These are phyloP conservation scores for Sclerotinia glacialis DNA, from an alignment of 2,329 filamentous ascomycete genomes.

Conservation along the genomic window DNA sequence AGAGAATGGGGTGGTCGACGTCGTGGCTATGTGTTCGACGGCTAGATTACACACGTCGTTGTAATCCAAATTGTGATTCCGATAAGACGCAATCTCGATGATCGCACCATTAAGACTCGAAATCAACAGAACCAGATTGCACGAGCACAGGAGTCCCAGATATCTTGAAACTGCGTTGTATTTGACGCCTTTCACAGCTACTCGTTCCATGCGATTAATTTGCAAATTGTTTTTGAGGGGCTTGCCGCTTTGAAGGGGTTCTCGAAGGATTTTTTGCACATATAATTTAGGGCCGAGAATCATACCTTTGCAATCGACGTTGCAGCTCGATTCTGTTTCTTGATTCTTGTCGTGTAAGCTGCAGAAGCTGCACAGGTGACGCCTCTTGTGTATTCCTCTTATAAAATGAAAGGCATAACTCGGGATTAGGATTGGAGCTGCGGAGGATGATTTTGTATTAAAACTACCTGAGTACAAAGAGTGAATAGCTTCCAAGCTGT, in stretches of 20 bases:
- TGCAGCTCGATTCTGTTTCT: neutral
- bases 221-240: too few relatives aligned
- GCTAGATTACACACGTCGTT: slow-evolving; percentile 8
- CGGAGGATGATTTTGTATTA: slow-evolving; percentile 3
- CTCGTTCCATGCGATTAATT: too few relatives aligned
- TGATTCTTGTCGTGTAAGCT: neutral
- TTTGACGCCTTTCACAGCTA: neutral
- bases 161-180: neutral
- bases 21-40: neutral
- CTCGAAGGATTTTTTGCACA: neutral
- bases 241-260: too few relatives aligned
- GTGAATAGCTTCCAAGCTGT: too few relatives aligned
- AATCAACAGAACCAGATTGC: neutral
- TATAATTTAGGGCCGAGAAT: neutral
- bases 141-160: neutral
- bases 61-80: neutral
- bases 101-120: neutral
- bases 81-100: neutral
- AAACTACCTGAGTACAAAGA: neutral
- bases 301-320: neutral
- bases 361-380: neutral
- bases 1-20: neutral
- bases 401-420: neutral
- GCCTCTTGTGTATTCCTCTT: neutral
- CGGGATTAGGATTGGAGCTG: too few relatives aligned